phyloP scores from a whole-genome alignment of 352 stramenopile species.

The Sclerospora graminicola region DNA sequence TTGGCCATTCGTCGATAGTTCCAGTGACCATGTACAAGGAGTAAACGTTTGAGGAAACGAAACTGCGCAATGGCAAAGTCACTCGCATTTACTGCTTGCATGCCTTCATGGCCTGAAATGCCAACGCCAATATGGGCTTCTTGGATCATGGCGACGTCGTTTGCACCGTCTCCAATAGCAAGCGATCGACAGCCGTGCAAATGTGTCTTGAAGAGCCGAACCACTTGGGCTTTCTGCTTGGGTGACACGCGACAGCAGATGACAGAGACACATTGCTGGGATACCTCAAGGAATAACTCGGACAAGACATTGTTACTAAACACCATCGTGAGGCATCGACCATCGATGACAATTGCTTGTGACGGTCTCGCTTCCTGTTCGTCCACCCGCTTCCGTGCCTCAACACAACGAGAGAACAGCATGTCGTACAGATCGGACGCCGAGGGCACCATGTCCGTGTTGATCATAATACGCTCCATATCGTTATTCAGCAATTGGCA shows the following conservation, averaged over 20 bases:
- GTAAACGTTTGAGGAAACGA: conserved; percentile 84
- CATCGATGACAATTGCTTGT: too few relatives aligned
- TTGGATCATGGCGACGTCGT: conserved; percentile 99
- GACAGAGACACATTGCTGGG: conserved; percentile 73
- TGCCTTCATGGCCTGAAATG: conserved; percentile 88
- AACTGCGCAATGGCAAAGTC: conserved; percentile 93
- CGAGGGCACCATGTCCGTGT: conserved; percentile 42
- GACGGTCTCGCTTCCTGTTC: too few relatives aligned
- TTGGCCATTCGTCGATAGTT: conserved; percentile 89
- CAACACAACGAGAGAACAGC: too few relatives aligned
- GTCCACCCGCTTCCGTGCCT: background rate
- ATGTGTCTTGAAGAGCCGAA: conserved; percentile 79
- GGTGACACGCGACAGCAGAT: conserved; percentile 88
- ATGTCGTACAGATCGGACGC: conserved; percentile 22
- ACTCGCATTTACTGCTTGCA: conserved; percentile 88
- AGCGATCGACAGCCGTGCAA: conserved; percentile 85
- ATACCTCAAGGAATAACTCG: conserved; percentile 80
- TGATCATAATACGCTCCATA: conserved; percentile 88
- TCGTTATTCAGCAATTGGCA: conserved; percentile 93
- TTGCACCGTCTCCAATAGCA: conserved; percentile 97
- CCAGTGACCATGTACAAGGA: conserved; percentile 90
- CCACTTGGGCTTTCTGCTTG: conserved; percentile 88
- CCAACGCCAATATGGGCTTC: conserved; percentile 54
- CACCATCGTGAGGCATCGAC: conserved; percentile 7
- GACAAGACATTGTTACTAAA: conserved; percentile 61